These are phyloP conservation scores for Coemansia brasiliensis DNA, from an alignment of 192 early-diverging fungal species.

Conservation along the genomic window DNA sequence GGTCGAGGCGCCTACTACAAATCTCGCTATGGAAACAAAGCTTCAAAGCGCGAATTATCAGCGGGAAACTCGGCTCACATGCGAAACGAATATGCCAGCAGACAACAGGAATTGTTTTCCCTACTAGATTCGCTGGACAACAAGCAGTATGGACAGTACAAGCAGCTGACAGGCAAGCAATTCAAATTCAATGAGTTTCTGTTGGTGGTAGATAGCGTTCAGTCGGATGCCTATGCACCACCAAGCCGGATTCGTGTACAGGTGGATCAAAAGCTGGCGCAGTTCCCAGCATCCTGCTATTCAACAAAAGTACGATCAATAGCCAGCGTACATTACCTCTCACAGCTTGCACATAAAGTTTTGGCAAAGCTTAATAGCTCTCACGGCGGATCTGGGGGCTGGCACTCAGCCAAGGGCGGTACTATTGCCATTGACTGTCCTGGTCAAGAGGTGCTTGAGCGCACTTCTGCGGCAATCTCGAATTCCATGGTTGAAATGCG, in stretches of 20 bases:
- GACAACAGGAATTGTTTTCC: conserved; percentile 12
- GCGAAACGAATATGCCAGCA: not conserved
- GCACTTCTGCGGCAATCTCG: conserved; percentile 39
- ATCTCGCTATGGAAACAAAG: conserved; percentile 20
- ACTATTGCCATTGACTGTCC: conserved; percentile 45
- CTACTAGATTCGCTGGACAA: conserved; percentile 25
- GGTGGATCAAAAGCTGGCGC: conserved; percentile 30
- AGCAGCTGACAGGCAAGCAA: conserved; percentile 24
- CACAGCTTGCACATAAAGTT: conserved; percentile 18
- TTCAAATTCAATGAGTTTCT: conserved; percentile 27
- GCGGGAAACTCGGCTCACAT: not conserved
- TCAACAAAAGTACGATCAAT: conserved; percentile 24
- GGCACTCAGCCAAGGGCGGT: conserved; percentile 39
- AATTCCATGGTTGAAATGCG: conserved; percentile 43
- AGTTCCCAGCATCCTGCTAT: conserved; percentile 32
- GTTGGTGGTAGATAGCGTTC: conserved; percentile 39
- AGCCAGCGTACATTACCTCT: conserved; percentile 52
- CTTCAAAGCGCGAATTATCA: not conserved
- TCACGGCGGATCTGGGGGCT: conserved; percentile 19
- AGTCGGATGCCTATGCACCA: conserved; percentile 58
- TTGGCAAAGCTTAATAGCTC: conserved; percentile 3
- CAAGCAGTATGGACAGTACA: conserved; percentile 35
- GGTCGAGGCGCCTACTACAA: conserved; percentile 36
- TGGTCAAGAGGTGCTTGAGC: conserved; percentile 59
- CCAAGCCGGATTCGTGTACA: conserved; percentile 52